Evolutionary conservation across 495 filamentous ascomycete genomes (phyloP).

Genomic region (Neurospora hispaniola): DNA sequence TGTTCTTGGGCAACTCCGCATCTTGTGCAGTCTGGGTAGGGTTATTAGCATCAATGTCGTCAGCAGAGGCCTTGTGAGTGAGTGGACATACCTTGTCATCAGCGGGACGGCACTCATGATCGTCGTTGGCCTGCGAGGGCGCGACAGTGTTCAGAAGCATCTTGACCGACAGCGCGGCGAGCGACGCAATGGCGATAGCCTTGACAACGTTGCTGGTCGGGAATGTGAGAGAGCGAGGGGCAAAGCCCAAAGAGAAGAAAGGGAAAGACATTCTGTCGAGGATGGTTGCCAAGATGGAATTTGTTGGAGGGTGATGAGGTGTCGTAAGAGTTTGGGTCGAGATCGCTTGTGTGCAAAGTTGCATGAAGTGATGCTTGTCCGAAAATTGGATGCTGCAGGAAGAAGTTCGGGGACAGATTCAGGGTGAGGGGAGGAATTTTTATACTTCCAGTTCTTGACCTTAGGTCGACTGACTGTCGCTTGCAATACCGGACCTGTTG

Average conservation of each 20-base stretch:
- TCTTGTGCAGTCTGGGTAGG: neutral
- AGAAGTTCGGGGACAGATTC: neutral
- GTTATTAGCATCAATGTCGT: neutral
- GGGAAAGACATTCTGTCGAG: neutral
- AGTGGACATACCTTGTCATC: neutral
- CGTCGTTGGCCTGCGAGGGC: neutral
- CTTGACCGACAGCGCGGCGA: neutral
- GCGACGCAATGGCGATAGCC: neutral
- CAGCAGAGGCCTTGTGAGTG: neutral
- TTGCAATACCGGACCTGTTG: neutral
- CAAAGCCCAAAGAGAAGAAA: neutral
- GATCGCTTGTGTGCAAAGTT: neutral
- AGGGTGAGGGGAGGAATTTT: neutral
- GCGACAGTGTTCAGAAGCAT: neutral
- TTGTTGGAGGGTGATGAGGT: neutral
- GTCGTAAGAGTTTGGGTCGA: neutral
- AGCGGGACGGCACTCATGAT: neutral
- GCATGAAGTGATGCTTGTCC: neutral
- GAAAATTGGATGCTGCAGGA: neutral
- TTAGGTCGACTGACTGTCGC: neutral
- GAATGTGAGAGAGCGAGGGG: neutral
- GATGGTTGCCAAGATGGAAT: neutral
- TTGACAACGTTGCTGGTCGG: neutral
- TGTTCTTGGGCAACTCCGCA: rapidly evolving
- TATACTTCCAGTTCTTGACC: neutral